These are phyloP conservation scores for Plasmodium adleri DNA, from an alignment of 169 alveolate genomes.

Conservation along the genomic window DNA sequence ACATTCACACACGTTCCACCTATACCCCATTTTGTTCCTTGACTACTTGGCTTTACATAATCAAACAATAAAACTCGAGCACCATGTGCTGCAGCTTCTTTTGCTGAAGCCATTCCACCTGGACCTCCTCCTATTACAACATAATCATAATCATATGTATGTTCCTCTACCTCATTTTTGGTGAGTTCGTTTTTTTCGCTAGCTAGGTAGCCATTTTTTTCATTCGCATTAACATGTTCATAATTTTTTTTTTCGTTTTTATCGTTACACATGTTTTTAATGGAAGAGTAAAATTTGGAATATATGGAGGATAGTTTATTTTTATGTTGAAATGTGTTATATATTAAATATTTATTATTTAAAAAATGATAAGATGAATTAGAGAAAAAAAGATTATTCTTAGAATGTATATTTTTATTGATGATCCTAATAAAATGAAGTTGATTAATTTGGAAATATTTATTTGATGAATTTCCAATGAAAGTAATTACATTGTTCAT, in stretches of 20 bases:
- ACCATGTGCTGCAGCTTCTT: constrained; percentile 95
- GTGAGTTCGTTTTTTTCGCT: background rate
- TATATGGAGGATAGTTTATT: background rate
- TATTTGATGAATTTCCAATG: constrained; percentile 1
- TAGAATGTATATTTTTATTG: background rate
- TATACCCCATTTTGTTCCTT: constrained; percentile 96
- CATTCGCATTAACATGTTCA: constrained; percentile 11
- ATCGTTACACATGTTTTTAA: constrained; percentile 19
- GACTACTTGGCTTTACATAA: constrained; percentile 96
- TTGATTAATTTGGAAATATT: constrained; percentile 10
- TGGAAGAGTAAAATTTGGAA: background rate
- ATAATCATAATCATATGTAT: constrained; percentile 82
- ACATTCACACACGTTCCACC: constrained; percentile 99
- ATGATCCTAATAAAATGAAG: constrained; percentile 8
- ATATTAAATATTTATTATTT: background rate
- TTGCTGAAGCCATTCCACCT: constrained; percentile 96
- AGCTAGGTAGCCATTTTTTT: background rate
- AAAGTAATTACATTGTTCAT: constrained; percentile 28
- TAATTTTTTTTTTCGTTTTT: constrained; percentile 7
- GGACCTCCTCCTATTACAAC: constrained; percentile 95
- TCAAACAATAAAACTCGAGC: constrained; percentile 95
- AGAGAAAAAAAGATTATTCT: background rate
- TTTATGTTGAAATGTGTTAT: background rate
- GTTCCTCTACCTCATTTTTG: background rate
- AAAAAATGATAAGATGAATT: background rate